These are phyloP conservation scores for Ceratocystis cubensis DNA, from an alignment of 2,329 filamentous ascomycete species.

Conservation along the genomic window DNA sequence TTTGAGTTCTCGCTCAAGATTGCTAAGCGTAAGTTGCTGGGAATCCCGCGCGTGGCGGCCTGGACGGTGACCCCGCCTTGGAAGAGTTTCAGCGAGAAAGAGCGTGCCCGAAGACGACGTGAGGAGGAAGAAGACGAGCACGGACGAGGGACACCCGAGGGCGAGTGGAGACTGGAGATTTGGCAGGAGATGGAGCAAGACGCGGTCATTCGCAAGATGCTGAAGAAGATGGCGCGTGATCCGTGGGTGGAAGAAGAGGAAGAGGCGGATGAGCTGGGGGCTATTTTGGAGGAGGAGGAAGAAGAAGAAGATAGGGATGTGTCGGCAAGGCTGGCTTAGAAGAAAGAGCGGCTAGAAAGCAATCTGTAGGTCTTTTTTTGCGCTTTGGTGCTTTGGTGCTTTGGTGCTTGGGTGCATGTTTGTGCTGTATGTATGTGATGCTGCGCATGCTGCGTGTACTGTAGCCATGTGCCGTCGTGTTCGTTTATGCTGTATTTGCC, in stretches of 20 bases:
- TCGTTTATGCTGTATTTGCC: background rate
- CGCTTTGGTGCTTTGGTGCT: too few species aligned
- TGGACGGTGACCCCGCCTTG: constrained; percentile 23
- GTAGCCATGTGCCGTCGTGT: background rate
- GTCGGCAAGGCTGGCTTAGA: constrained; percentile 7
- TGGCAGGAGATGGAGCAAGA: constrained; percentile 49
- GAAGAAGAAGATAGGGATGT: constrained; percentile 10
- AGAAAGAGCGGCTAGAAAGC: too few species aligned
- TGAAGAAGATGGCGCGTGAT: constrained; percentile 33
- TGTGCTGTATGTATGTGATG: background rate
- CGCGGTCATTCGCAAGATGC: constrained; percentile 31
- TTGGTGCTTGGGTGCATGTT: too few species aligned
- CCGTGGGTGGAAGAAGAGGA: constrained; percentile 16
- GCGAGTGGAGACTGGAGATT: constrained; percentile 41
- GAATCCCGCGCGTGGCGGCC: constrained; percentile 24
- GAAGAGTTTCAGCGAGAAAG: constrained; percentile 28
- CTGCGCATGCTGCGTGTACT: too few species aligned
- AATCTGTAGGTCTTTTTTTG: too few species aligned
- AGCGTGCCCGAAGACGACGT: constrained; percentile 15
- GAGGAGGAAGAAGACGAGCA: constrained; percentile 18
- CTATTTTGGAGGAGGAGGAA: constrained; percentile 15
- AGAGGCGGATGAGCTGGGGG: constrained; percentile 3
- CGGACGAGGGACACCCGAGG: constrained; percentile 15
- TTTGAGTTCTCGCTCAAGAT: constrained; percentile 52
- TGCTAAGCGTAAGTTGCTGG: constrained; percentile 35